A percentile compares a stretch with the other conserved stretches of the same genome.
Conservation (phyloP, 768 basidiomycete species). For the Suillus brevipes region DNA sequence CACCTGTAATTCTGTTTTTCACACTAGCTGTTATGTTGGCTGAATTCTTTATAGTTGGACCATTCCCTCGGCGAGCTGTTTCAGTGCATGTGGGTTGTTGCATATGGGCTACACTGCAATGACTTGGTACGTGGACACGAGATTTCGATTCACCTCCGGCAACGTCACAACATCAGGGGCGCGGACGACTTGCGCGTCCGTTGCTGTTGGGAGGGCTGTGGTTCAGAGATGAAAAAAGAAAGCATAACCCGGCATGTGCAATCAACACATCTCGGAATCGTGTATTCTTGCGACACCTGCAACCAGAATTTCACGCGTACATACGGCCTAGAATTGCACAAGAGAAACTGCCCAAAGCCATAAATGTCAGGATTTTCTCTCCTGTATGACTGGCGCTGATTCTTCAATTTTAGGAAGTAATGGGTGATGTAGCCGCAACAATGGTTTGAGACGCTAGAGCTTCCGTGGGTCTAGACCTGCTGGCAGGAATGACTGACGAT, state of each 20-base stretch:
- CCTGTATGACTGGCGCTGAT: background rate
- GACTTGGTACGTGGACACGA: background rate
- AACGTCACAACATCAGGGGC: constrained; percentile 19
- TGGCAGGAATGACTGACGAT: background rate
- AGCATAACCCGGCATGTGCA: constrained; percentile 27
- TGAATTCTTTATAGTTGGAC: background rate
- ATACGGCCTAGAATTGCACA: constrained; percentile 21
- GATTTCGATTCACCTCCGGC: constrained; percentile 24
- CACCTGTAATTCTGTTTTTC: background rate
- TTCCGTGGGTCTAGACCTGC: background rate
- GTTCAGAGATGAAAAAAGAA: constrained; percentile 22
- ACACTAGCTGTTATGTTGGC: background rate
- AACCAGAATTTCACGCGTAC: constrained; percentile 19
- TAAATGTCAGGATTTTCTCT: background rate
- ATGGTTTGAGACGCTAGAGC: too few relatives aligned
- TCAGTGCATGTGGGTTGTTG: background rate
- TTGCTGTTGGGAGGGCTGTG: constrained; percentile 25
- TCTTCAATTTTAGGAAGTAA: background rate
- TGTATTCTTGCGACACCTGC: constrained; percentile 28
- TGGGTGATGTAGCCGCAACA: background rate
- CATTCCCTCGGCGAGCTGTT: background rate
- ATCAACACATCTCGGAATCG: constrained; percentile 21
- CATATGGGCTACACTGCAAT: background rate
- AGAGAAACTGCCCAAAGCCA: constrained; percentile 12
- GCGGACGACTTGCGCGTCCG: constrained; percentile 10